phyloP scores from a whole-genome alignment of 768 basidiomycete species.

The Pholiota microspora region DNA sequence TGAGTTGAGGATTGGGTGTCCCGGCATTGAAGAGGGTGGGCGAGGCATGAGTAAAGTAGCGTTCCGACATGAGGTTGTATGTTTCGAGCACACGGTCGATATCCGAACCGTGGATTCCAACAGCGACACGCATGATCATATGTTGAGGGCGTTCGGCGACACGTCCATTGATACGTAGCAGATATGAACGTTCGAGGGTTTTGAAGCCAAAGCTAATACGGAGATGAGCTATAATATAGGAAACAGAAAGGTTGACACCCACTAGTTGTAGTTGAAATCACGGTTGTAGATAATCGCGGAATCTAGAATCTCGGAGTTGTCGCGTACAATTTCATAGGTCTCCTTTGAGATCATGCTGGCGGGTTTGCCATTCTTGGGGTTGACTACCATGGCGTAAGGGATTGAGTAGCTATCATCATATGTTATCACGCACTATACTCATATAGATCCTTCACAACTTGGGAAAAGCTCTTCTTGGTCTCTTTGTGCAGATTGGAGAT shows the following conservation, averaged over 20 bases:
- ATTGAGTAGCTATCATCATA: not conserved
- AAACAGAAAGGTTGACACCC: conserved; percentile 19
- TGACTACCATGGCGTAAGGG: conserved; percentile 45
- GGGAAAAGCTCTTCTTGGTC: conserved; percentile 95
- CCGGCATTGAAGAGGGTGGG: conserved; percentile 99
- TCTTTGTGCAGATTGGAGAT: conserved; percentile 99
- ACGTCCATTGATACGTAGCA: conserved; percentile 90
- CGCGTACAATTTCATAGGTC: conserved; percentile 78
- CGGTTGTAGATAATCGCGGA: conserved; percentile 97
- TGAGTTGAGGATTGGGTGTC: conserved; percentile 91
- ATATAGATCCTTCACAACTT: conserved; percentile 89
- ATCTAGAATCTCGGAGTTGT: conserved; percentile 80
- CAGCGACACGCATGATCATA: conserved; percentile 99
- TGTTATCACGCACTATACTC: conserved; percentile 68
- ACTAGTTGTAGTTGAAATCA: conserved; percentile 98
- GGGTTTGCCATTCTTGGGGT: conserved; percentile 88
- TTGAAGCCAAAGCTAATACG: conserved; percentile 92
- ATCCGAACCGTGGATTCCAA: conserved; percentile 91
- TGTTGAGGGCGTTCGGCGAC: conserved; percentile 98
- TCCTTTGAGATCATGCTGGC: conserved; percentile 92
- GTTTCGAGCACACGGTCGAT: conserved; percentile 90
- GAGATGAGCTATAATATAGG: not conserved
- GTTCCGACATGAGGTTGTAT: conserved; percentile 95
- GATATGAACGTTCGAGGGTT: conserved; percentile 96
- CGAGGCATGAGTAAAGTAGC: conserved; percentile 97